A percentile compares a stretch with the other conserved stretches of the same genome.
phyloP scores from a whole-genome alignment of 2,329 filamentous ascomycete genomes.

The Diaporthe sp. region DNA sequence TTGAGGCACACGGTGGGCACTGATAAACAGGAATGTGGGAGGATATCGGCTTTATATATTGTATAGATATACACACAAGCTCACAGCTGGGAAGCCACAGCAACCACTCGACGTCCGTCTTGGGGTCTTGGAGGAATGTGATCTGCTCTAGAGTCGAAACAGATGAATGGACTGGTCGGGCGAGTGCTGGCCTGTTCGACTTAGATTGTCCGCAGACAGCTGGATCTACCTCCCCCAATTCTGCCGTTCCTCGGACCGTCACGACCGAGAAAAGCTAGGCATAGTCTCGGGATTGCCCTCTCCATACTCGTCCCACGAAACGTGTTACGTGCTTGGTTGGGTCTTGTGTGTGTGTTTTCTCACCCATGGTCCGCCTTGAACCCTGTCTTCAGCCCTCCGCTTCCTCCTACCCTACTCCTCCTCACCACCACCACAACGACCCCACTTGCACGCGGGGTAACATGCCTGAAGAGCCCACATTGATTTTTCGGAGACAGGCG shows the following conservation, averaged over 20 bases:
- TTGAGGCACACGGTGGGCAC: not conserved
- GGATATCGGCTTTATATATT: slow-evolving; percentile 11
- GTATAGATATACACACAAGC: not conserved
- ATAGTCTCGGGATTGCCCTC: slow-evolving; percentile 43
- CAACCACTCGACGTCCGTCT: not conserved
- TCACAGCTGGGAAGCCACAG: not conserved
- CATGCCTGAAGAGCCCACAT: slow-evolving; percentile 7
- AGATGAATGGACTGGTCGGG: slow-evolving; percentile 3
- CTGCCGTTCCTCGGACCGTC: slow-evolving; percentile 65
- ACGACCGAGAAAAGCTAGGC: slow-evolving; percentile 61
- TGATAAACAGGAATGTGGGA: not conserved
- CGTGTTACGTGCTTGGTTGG: slow-evolving; percentile 23
- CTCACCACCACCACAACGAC: not conserved
- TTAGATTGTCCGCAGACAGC: slow-evolving; percentile 42
- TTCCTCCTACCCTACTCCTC: not conserved
- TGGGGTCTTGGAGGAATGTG: not conserved
- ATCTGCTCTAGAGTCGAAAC: slow-evolving; percentile 15
- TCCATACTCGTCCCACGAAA: slow-evolving; percentile 16
- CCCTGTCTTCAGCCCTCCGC: not conserved
- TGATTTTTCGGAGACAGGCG: slow-evolving; percentile 1
- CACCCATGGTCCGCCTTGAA: slow-evolving; percentile 3
- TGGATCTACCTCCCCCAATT: slow-evolving; percentile 51
- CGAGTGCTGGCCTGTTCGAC: slow-evolving; percentile 39
- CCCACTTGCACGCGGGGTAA: slow-evolving; percentile 36
- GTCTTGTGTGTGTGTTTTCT: slow-evolving; percentile 1